Base-by-base conservation (phyloP, 2,329 filamentous ascomycete species). In the Graphilbum fragrans region DNA sequence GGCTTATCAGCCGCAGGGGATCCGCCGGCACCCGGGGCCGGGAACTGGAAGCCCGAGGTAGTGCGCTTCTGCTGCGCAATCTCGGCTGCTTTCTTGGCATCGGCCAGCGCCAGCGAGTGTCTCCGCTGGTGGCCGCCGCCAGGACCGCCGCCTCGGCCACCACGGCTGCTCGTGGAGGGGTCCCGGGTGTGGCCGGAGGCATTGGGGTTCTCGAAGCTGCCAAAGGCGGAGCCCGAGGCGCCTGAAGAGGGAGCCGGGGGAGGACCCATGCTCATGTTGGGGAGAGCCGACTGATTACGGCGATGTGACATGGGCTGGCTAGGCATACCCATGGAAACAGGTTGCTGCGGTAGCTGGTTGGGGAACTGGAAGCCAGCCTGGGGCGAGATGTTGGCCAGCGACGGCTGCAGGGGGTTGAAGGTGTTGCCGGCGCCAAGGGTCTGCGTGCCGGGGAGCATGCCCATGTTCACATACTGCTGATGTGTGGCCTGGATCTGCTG, bases 401-500 rank as follows among this genome's bases (percentile, higher is more conserved):
- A 77, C 46, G 77, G 75, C 65, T 90, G 87, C 62, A 88, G 68
- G 56, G 80, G 81, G 66, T 81, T 82, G 69, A 85, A 92, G 47
- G 70, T 70, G 54, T 72, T 74, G 51, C 77, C 79, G 47, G 78
- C 76, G 52, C 77, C 78, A 45, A 95, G 70, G 49, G 60, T 52
- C 65, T 95, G 90, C 55, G 84, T 82, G 41, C 85, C 82, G 52
- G 83, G 82, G 55, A 96, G 80, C 74, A 96, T 87, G 61, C 86
- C 86, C 84, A 95, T 88, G 62, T 92, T 94, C 55, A 94, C 82
- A 69, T 94, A 95, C 66, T 96, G 90, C 65, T 95, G 88, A 58
- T 95, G 87, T 49, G 86, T 92, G 53, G 86, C 86, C 65, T 93
- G 86, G 58, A 96, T 93, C 61, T 95, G 88, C 63, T 96, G 88